phyloP scores from a whole-genome alignment of 2,329 filamentous ascomycete species.

The Coniochaeta prunicola region DNA sequence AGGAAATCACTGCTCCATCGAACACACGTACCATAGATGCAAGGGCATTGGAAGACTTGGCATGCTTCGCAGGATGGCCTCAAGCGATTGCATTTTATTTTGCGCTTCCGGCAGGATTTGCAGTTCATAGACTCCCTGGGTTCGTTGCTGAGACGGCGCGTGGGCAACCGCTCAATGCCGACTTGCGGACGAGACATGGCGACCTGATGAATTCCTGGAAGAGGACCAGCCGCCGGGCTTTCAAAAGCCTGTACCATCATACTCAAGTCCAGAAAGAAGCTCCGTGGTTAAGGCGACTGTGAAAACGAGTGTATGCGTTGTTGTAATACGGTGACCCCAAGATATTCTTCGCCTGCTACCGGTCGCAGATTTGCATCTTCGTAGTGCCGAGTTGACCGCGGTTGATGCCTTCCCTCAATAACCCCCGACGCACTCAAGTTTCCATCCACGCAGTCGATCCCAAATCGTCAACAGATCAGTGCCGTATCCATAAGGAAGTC shows the following conservation, averaged over 20 bases:
- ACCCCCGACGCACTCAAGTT: neutral
- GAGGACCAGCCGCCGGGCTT: constrained; percentile 33
- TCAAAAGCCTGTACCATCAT: constrained; percentile 33
- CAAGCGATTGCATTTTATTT: constrained; percentile 91
- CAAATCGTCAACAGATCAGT: neutral
- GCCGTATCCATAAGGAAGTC: neutral
- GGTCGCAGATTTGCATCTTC: neutral
- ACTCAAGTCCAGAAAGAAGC: constrained; percentile 7
- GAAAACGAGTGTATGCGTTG: neutral
- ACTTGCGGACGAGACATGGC: constrained; percentile 69
- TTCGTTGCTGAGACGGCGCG: constrained; percentile 64
- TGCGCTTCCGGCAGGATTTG: constrained; percentile 88
- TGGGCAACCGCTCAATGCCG: constrained; percentile 71
- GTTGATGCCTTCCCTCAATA: neutral
- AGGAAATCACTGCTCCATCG: neutral
- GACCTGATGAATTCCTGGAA: constrained; percentile 37
- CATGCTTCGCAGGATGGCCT: constrained; percentile 83
- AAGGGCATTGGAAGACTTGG: constrained; percentile 81
- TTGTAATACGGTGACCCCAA: neutral
- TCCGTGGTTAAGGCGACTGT: neutral
- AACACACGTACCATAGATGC: constrained; percentile 67
- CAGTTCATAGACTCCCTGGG: constrained; percentile 91
- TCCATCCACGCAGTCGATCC: neutral
- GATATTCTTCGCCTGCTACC: neutral
- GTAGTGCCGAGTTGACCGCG: neutral